Evolutionary conservation across 345 rosid genomes (phyloP).

Genomic region (Arabis hirsuta): DNA sequence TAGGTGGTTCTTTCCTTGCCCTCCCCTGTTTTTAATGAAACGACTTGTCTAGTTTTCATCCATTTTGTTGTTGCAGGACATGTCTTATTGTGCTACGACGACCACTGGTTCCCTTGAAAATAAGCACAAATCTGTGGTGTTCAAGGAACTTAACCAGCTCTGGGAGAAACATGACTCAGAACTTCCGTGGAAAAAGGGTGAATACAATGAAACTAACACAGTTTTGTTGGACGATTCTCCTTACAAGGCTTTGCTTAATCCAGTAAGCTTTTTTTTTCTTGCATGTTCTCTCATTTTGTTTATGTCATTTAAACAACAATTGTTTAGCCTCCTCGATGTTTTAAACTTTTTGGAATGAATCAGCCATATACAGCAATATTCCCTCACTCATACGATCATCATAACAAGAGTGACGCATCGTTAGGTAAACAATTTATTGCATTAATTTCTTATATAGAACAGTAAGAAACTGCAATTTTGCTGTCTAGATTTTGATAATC

Average conservation of each 20-base stretch:
- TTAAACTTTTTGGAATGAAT: background rate
- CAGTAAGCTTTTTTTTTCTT: conserved; percentile 55
- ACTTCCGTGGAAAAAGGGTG: conserved; percentile 71
- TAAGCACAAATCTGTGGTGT: conserved; percentile 66
- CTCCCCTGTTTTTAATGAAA: conserved; percentile 4
- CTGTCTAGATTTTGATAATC: background rate
- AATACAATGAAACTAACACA: conserved; percentile 75
- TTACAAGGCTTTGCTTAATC: conserved; percentile 91
- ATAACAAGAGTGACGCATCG: conserved; percentile 51
- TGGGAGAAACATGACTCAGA: conserved; percentile 70
- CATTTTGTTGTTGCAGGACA: conserved; percentile 54
- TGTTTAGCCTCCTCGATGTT: background rate
- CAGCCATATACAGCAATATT: conserved; percentile 78
- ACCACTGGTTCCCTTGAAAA: conserved; percentile 64
- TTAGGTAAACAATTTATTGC: conserved; percentile 56
- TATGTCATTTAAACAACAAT: conserved; percentile 1
- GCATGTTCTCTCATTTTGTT: background rate
- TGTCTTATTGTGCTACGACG: conserved; percentile 66
- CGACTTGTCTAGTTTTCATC: background rate
- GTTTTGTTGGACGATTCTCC: conserved; percentile 90
- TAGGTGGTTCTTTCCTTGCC: conserved; percentile 38
- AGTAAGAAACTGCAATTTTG: background rate
- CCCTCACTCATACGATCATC: conserved; percentile 67
- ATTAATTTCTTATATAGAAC: background rate
- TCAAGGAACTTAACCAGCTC: conserved; percentile 72